Percentiles rank a stretch among this genome's conserved stretches.
phyloP scores from a whole-genome alignment of 2,329 filamentous ascomycete species.

The Aspergillus thermomutatus region DNA sequence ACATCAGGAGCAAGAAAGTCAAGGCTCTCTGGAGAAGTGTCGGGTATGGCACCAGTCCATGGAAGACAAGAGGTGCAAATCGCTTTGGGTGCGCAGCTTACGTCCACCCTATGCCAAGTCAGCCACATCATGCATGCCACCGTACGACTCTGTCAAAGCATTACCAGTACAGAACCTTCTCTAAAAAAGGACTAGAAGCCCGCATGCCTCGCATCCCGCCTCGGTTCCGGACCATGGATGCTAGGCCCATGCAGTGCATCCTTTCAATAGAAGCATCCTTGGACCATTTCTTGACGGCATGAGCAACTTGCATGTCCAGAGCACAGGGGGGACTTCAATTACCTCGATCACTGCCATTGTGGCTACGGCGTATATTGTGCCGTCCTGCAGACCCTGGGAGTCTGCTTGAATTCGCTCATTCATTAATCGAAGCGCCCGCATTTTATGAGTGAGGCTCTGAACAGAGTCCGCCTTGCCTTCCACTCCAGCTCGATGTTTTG shows the following conservation, averaged over 20 bases:
- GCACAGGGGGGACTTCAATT: not conserved
- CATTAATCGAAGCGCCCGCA: constrained; percentile 28
- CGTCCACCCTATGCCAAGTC: constrained; percentile 26
- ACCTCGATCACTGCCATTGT: constrained; percentile 35
- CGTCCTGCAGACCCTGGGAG: constrained; percentile 22
- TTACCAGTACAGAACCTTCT: constrained; percentile 33
- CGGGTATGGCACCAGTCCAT: constrained; percentile 27
- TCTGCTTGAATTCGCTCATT: constrained; percentile 27
- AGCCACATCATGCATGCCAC: not conserved
- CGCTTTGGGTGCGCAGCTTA: constrained; percentile 29
- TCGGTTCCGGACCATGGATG: constrained; percentile 25
- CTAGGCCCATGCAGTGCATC: constrained; percentile 28
- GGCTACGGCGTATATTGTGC: constrained; percentile 30
- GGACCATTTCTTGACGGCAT: constrained; percentile 31
- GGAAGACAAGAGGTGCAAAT: constrained; percentile 25
- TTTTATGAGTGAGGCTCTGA: constrained; percentile 32
- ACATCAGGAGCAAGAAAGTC: constrained; percentile 23
- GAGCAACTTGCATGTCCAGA: constrained; percentile 5
- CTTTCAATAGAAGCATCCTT: constrained; percentile 29
- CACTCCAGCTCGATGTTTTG: constrained; percentile 31
- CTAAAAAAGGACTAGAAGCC: constrained; percentile 24
- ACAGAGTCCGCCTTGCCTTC: constrained; percentile 29
- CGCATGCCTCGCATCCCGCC: constrained; percentile 30
- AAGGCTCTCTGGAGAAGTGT: constrained; percentile 18
- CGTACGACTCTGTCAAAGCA: not conserved